Base-by-base conservation (phyloP, 352 stramenopile genomes). In the Pythium vanterpoolii region DNA sequence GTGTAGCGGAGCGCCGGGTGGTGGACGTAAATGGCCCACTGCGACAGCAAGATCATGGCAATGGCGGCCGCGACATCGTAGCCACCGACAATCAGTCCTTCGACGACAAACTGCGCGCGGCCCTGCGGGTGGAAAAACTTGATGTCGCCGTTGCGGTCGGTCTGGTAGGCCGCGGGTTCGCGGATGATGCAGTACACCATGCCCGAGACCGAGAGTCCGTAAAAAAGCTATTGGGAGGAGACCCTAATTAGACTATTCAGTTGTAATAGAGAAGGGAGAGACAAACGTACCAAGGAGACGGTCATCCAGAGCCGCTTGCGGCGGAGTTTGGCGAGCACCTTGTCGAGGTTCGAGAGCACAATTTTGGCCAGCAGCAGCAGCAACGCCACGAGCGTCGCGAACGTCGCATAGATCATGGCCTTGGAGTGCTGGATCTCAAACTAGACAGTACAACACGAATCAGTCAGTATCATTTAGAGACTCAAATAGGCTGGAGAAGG, bases 131-230 rank as follows among this genome's bases (percentile, higher is more conserved):
- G 82, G 74, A 95, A 93, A 65, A 86, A 90, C 69, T 88, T 88
- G 70, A 92, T 86, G 60, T 89, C 89, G 64, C 84, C 86, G 46
- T 83, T 86, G 57, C 83, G 81, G 59, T 92, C 79, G 31, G 74
- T 73, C 24, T 69, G 51, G 69, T 89, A 95, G 28, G 80, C 65
- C 40, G 83, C 77, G 30, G 86, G 86, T 66, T 95, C 85, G 59
- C 86, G 86, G 60, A 95, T 93, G 76, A 95, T 95, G 64, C 86
- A 95, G 73, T 90, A 95, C 6, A 95, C 86, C 86, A 95, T 95
- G 18, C 86, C 86, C 5, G 86, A 95, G 16, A 95, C 84, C 14
- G 86, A 95, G 10, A 95, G 80, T 0, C 86, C 83, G 57, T 93
- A 95, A 62, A 95, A 95, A 26, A 95, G 73, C 77, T 87, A 38